phyloP scores from a whole-genome alignment of 192 early-diverging fungal species.

The Coemansia sp. region DNA sequence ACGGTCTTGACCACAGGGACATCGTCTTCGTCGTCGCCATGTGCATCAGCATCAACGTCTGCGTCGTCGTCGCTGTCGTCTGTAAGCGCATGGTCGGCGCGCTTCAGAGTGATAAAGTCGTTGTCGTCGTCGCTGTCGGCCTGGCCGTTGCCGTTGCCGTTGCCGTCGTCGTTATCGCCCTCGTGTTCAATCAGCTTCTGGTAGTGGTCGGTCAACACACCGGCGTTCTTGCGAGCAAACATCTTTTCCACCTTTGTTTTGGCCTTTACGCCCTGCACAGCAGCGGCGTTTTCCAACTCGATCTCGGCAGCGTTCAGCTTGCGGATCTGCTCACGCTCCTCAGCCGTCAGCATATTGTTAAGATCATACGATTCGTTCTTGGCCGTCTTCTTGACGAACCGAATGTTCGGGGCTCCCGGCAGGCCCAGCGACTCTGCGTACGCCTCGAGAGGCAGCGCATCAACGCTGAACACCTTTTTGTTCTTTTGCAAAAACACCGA shows the following conservation, averaged over 20 bases:
- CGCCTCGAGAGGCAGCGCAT: slow-evolving; percentile 80
- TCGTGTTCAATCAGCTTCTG: slow-evolving; percentile 73
- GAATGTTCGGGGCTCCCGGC: slow-evolving; percentile 92
- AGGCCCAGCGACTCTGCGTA: slow-evolving; percentile 91
- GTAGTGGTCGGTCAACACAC: slow-evolving; percentile 90
- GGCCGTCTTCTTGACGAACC: slow-evolving; percentile 73
- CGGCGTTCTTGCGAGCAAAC: slow-evolving; percentile 91
- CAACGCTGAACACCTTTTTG: slow-evolving; percentile 88
- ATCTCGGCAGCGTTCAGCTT: slow-evolving; percentile 21
- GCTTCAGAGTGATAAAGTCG: slow-evolving; percentile 83
- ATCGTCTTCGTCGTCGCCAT: slow-evolving; percentile 15
- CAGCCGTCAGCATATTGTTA: slow-evolving; percentile 48
- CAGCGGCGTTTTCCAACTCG: slow-evolving; percentile 33
- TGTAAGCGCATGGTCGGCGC: slow-evolving; percentile 78
- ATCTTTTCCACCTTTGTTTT: slow-evolving; percentile 88
- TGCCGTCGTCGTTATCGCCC: slow-evolving; percentile 41
- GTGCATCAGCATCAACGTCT: slow-evolving; percentile 30
- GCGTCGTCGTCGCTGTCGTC: slow-evolving; percentile 53
- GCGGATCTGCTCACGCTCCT: slow-evolving; percentile 36
- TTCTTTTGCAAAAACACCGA: slow-evolving; percentile 90
- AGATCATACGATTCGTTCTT: slow-evolving; percentile 75
- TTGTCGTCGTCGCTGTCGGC: slow-evolving; percentile 63
- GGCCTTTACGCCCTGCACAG: slow-evolving; percentile 26
- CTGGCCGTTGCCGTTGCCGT: slow-evolving; percentile 27
- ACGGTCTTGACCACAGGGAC: slow-evolving; percentile 54